Base-by-base conservation (phyloP, 768 basidiomycete genomes). In the Tubosaeta sp. region DNA sequence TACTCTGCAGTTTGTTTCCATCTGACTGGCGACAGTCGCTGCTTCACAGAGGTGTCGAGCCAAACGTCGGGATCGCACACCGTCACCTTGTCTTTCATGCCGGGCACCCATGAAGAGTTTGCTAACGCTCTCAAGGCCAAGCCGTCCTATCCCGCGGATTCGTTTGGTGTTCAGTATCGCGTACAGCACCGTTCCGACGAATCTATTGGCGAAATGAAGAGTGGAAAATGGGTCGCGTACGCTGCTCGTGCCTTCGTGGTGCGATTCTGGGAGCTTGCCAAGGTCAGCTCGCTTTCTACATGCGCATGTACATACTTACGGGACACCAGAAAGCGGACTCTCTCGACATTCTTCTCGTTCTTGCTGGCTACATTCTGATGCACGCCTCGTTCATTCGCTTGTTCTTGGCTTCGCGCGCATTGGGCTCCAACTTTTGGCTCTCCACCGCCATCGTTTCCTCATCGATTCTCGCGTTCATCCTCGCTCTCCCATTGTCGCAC, bases 361-460 rank as follows among this genome's bases (percentile, higher is more conserved):
- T 97, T 17, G 78, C 89, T 11, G 97, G 95, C 13, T 98, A 98
- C 68, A 71, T 95, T 48, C 78, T 98, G 42, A 98, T 99, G 97
- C 94, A 97, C 72, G 80, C 77, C 5, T 95, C 95, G 2, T 98
- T 99, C 72, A 83, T 94, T 66, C 85, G 92, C 47, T 81, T 98
- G 47, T 88, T 95, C 72, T 75, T 87, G 58, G 88, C 90, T 56
- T 92, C 94, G 56, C 83, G 95, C 22, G 83, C 85, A 17, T 80
- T 99, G 31, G 93, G 93, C 22, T 82, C 72, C 74, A 82, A 80
- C 59, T 82, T 86, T 65, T 86, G 84, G 84, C 74, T 87, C 31
- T 60, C 56, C 59, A 75, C 81, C 13, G 89, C 91, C 35, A 88
- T 97, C 45, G 65, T 97, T 58, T 82, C 87, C 10, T 90, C 88